Conservation (phyloP, 768 basidiomycete genomes). For the Kwoniella sp. region DNA sequence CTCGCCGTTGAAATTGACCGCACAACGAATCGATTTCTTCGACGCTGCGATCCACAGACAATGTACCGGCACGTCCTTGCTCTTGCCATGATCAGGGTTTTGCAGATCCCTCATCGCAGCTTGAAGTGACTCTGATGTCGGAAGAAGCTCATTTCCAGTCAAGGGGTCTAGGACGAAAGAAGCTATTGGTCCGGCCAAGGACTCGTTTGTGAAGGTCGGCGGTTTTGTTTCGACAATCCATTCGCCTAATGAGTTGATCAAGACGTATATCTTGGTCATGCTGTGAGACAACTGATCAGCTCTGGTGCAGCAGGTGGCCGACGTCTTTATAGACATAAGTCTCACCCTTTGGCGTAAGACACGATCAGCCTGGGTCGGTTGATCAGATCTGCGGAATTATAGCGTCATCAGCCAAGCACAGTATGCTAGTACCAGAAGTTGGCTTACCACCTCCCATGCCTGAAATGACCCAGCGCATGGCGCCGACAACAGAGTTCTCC, state of each 20-base stretch:
- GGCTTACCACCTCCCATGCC: constrained; percentile 63
- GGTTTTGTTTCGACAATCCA: constrained; percentile 57
- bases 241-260: constrained; percentile 60
- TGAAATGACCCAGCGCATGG: constrained; percentile 71
- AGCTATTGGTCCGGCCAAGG: constrained; percentile 52
- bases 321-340: not conserved
- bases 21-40: constrained; percentile 64
- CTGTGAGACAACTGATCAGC: constrained; percentile 59
- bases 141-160: constrained; percentile 58
- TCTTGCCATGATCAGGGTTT: constrained; percentile 44
- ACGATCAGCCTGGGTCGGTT: constrained; percentile 67
- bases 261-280: constrained; percentile 63
- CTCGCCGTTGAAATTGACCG: constrained; percentile 68
- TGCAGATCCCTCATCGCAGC: constrained; percentile 60
- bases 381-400: constrained; percentile 51
- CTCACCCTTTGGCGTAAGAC: constrained; percentile 58
- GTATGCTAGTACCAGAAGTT: not conserved
- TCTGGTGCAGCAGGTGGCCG: constrained; percentile 1
- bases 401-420: constrained; percentile 49
- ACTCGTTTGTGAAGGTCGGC: constrained; percentile 56
- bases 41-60: constrained; percentile 65
- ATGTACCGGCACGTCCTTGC: constrained; percentile 47
- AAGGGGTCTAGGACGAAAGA: constrained; percentile 58
- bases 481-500: constrained; percentile 57
- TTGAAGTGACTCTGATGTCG: constrained; percentile 52